phyloP scores from a whole-genome alignment of 1,139 yeast genomes.

The Trichomonascaceae sp. region DNA sequence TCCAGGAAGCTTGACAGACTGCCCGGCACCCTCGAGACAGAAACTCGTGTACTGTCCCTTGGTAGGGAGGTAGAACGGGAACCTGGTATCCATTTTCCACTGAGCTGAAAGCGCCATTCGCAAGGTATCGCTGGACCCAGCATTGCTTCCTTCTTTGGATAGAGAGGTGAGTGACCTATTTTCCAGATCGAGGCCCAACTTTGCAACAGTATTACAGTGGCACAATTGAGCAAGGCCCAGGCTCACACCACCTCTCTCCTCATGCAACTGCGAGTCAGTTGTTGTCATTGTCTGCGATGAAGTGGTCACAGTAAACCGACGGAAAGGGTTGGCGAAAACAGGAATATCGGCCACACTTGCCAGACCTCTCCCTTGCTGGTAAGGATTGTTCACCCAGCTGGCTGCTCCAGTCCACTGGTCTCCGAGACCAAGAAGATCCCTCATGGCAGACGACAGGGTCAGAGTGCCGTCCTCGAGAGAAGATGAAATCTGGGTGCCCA shows the following conservation, averaged over 20 bases:
- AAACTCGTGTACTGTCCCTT: conserved; percentile 42
- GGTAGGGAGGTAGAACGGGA: conserved; percentile 23
- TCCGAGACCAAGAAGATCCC: not conserved
- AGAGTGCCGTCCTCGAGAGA: not conserved
- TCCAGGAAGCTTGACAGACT: conserved; percentile 11
- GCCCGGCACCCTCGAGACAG: conserved; percentile 47
- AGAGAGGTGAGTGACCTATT: not conserved
- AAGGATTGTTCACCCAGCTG: not conserved
- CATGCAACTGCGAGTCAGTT: no score
- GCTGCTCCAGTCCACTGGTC: not conserved
- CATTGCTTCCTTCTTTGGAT: not conserved
- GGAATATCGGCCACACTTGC: not conserved
- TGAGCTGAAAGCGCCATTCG: conserved; percentile 24
- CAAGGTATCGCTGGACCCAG: conserved; percentile 17
- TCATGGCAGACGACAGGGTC: not conserved
- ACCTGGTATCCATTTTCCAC: conserved; percentile 22
- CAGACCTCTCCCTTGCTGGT: not conserved
- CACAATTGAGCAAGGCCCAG: not conserved
- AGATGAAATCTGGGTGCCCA: not conserved
- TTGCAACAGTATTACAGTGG: not conserved
- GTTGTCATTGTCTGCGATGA: no score
- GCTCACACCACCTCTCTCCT: no score
- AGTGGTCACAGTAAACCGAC: not conserved
- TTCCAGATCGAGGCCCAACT: not conserved
- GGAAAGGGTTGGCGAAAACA: not conserved